phyloP scores from a whole-genome alignment of 768 basidiomycete genomes.

The Suillus cothurnatus region DNA sequence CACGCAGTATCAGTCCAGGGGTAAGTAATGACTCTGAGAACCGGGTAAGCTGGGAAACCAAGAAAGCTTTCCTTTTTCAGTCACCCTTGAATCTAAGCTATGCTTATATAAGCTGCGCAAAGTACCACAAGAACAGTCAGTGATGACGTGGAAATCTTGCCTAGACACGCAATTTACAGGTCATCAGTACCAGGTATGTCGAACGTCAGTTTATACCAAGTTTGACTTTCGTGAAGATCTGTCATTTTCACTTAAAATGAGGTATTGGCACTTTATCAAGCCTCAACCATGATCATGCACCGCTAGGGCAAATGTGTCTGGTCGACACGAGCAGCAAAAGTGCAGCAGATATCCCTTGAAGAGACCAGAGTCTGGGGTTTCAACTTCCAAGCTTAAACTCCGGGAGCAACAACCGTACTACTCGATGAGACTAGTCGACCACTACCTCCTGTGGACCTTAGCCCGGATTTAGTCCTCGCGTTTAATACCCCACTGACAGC shows the following conservation, averaged over 20 bases:
- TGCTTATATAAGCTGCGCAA: not conserved
- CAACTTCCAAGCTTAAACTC: not conserved
- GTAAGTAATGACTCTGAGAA: slow-evolving; percentile 10
- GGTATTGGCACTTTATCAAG: not conserved
- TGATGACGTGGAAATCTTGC: not conserved
- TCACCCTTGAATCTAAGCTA: not conserved
- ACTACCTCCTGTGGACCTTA: not conserved
- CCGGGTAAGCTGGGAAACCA: slow-evolving; percentile 7
- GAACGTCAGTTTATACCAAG: not conserved
- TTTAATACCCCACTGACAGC: not conserved
- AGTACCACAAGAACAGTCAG: no score
- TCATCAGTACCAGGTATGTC: not conserved
- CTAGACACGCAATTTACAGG: not conserved
- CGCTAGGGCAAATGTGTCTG: no score
- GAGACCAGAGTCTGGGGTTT: not conserved
- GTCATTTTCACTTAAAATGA: not conserved
- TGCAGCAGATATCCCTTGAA: no score
- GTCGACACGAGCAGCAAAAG: no score
- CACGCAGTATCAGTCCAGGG: slow-evolving; percentile 9
- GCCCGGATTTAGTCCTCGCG: not conserved
- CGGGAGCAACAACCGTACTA: not conserved
- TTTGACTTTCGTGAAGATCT: not conserved
- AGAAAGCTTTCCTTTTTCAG: slow-evolving; percentile 7
- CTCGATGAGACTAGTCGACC: not conserved
- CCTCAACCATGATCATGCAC: no score